These are phyloP conservation scores for Rhizoclosmatium globosum DNA, from an alignment of 192 early-diverging fungal species.

Conservation along the genomic window DNA sequence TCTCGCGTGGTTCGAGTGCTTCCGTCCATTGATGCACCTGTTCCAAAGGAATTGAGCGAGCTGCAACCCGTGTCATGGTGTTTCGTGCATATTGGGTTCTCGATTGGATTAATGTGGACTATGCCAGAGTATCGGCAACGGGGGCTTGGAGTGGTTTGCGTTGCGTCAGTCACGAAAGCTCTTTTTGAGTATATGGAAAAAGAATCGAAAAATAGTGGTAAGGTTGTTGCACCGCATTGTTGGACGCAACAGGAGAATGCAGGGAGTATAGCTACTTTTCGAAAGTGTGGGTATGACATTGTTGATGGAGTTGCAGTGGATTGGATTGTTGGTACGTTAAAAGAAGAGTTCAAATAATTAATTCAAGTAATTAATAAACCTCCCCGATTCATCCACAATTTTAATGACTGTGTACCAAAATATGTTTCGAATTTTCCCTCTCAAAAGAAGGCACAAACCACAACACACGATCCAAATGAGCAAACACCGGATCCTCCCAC, in stretches of 20 bases:
- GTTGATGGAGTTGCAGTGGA: background rate
- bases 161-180: background rate
- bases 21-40: background rate
- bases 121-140: background rate
- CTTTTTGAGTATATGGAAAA: background rate
- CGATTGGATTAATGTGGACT: conserved; percentile 8
- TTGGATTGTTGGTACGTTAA: conserved; percentile 1
- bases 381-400: no score
- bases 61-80: conserved; percentile 3
- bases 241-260: background rate
- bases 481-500: no score
- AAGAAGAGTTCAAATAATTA: background rate
- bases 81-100: background rate
- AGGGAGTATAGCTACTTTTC: background rate
- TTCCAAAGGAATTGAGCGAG: background rate
- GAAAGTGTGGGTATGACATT: background rate
- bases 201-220: background rate
- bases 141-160: background rate
- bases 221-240: background rate
- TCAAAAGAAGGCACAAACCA: no score
- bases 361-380: background rate
- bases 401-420: no score
- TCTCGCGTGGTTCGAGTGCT: background rate
- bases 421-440: no score
- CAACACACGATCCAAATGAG: no score